phyloP scores from a whole-genome alignment of 371 early-diverging fungal genomes.

The Mycotypha africana region DNA sequence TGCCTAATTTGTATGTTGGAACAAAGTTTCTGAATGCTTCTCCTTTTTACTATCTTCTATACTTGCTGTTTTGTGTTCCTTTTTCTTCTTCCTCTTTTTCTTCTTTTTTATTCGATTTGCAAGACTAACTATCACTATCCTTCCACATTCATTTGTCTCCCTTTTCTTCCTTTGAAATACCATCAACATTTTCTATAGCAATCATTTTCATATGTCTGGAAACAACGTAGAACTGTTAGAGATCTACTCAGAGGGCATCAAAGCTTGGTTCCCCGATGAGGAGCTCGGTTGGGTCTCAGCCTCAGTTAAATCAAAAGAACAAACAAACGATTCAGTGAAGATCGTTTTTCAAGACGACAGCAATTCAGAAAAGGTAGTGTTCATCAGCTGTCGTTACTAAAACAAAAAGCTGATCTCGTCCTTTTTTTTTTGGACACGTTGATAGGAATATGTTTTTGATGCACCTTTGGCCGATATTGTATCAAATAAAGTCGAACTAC shows the following conservation, averaged over 20 bases:
- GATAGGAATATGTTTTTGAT: conserved; percentile 58
- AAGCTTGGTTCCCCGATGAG: conserved; percentile 88
- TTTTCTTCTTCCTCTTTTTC: no score
- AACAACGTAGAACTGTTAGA: conserved; percentile 26
- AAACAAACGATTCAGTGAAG: conserved; percentile 47
- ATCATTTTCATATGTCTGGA: no score
- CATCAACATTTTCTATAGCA: no score
- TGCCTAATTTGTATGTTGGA: no score
- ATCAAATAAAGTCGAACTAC: conserved; percentile 61
- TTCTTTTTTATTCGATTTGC: no score
- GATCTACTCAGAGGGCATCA: conserved; percentile 62
- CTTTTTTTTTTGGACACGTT: not conserved
- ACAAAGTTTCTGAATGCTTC: no score
- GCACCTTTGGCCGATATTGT: conserved; percentile 65
- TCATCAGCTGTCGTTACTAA: no score
- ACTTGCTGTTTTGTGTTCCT: no score
- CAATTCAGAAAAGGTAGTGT: conserved; percentile 50
- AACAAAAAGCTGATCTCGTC: not conserved
- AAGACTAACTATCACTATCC: no score
- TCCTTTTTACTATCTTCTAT: no score
- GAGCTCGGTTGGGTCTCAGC: conserved; percentile 85
- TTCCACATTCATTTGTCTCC: no score
- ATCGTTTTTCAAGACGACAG: conserved; percentile 60
- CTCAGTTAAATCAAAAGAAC: conserved; percentile 48
- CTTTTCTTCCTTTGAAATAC: no score